Percentiles rank a stretch among this genome's conserved stretches.
Evolutionary conservation across 75 land plant species (phyloP).

Genomic region (Adiantum capillusveneris): DNA sequence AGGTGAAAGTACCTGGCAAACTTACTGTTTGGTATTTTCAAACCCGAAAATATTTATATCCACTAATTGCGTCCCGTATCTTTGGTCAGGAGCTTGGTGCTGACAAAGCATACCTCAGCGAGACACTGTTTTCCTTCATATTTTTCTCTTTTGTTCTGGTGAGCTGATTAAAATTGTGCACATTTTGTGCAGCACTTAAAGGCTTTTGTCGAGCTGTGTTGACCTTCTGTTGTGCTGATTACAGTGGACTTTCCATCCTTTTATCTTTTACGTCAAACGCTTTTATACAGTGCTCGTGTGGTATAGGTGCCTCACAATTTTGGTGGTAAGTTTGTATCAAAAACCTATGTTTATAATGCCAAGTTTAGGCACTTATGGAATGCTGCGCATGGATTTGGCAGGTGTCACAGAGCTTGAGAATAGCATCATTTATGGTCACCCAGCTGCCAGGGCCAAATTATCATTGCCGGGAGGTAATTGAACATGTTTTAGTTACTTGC

Average conservation of each 20-base stretch:
- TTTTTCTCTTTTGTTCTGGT: slow-evolving; percentile 82
- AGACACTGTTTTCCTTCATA: slow-evolving; percentile 62
- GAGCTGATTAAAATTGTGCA: slow-evolving; percentile 10
- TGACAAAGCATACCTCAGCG: slow-evolving; percentile 78
- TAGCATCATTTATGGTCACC: slow-evolving; percentile 81
- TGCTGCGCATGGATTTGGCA: too few relatives aligned
- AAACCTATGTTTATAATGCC: too few relatives aligned
- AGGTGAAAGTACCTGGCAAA: too few relatives aligned
- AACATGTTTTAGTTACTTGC: too few relatives aligned
- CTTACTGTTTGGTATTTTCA: too few relatives aligned
- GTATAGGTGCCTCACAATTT: slow-evolving; percentile 75
- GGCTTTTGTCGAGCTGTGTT: too few relatives aligned
- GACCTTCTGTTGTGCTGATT: neutral
- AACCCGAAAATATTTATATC: too few relatives aligned
- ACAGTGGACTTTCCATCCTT: slow-evolving; percentile 99
- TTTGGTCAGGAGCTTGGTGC: slow-evolving; percentile 71
- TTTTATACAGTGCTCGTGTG: slow-evolving; percentile 93
- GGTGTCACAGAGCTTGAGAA: slow-evolving; percentile 73
- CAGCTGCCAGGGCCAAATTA: slow-evolving; percentile 98
- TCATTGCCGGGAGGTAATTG: slow-evolving; percentile 90
- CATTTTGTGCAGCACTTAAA: neutral
- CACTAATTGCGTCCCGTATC: too few relatives aligned
- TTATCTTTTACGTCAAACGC: slow-evolving; percentile 71
- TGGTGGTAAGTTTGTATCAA: slow-evolving; percentile 63
- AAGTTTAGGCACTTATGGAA: neutral